Percentiles rank a stretch among this genome's conserved stretches.
These are phyloP conservation scores for Paramecium sexaurelia DNA, from an alignment of 73 alveolate genomes.

Conservation along the genomic window DNA sequence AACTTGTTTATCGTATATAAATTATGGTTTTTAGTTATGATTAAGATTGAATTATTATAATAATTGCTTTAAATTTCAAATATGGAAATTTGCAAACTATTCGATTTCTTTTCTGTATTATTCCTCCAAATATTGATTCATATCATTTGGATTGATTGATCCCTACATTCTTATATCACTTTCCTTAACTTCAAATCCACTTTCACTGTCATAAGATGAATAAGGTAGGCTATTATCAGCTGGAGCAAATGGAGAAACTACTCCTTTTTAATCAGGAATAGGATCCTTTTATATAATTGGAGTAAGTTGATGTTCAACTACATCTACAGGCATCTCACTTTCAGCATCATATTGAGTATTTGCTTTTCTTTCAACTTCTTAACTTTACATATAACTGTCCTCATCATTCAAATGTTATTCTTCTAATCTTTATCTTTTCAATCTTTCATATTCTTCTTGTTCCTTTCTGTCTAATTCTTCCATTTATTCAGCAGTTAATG, in stretches of 20 bases:
- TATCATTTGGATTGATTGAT: not conserved
- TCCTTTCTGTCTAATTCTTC: constrained; percentile 13
- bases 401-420: constrained; percentile 6
- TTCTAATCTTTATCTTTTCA: not conserved
- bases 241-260: constrained; percentile 50
- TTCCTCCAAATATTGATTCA: not conserved
- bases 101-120: not conserved
- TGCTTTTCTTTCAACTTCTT: not conserved
- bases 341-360: not conserved
- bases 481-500: not conserved
- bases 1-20: not conserved
- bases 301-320: constrained; percentile 42
- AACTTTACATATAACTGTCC: not conserved
- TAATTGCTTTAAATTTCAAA: not conserved
- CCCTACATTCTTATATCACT: not conserved
- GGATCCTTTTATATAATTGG: not conserved
- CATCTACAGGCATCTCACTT: constrained; percentile 44
- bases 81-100: not conserved
- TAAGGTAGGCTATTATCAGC: constrained; percentile 19
- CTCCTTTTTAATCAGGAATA: constrained; percentile 37
- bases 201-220: constrained; percentile 32
- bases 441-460: not conserved
- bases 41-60: not conserved
- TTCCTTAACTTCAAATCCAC: constrained; percentile 44
- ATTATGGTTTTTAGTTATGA: constrained; percentile 13